A percentile compares a stretch with the other conserved stretches of the same genome.
Evolutionary conservation across 108 stramenopile genomes (phyloP).

Genomic region (Nitzschia sp.): DNA sequence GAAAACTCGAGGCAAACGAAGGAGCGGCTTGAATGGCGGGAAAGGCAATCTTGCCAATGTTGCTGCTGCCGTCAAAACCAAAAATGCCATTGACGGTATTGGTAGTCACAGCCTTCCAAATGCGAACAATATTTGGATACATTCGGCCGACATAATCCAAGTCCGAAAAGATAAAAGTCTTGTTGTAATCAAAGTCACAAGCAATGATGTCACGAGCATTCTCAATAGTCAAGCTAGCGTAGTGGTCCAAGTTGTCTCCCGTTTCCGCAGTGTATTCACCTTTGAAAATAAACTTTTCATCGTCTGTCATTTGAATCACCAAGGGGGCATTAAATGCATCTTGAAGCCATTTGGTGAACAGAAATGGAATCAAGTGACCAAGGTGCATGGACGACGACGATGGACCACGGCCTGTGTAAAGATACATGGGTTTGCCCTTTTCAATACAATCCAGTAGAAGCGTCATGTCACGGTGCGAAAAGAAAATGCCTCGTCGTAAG

Average conservation of each 20-base stretch:
- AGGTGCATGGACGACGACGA: slow-evolving; percentile 94
- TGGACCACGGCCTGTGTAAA: slow-evolving; percentile 99
- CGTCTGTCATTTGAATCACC: slow-evolving; percentile 99
- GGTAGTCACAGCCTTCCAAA: slow-evolving; percentile 96
- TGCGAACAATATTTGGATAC: slow-evolving; percentile 97
- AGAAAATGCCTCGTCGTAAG: slow-evolving; percentile 96
- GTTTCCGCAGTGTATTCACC: slow-evolving; percentile 76
- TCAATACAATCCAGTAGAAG: slow-evolving; percentile 80
- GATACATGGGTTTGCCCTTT: slow-evolving; percentile 78
- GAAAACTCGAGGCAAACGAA: slow-evolving; percentile 93
- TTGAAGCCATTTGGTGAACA: slow-evolving; percentile 97
- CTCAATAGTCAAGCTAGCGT: slow-evolving; percentile 88
- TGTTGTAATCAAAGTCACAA: slow-evolving; percentile 93
- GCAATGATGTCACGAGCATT: slow-evolving; percentile 99
- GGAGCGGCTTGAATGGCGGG: slow-evolving; percentile 97
- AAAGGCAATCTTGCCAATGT: slow-evolving; percentile 95
- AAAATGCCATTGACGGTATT: slow-evolving; percentile 95
- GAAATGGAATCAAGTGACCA: slow-evolving; percentile 97
- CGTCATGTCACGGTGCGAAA: slow-evolving; percentile 95
- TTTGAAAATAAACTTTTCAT: slow-evolving; percentile 99
- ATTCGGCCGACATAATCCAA: slow-evolving; percentile 96
- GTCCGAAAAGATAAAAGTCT: slow-evolving; percentile 92
- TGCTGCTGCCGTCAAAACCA: slow-evolving; percentile 89
- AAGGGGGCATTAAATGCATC: slow-evolving; percentile 95
- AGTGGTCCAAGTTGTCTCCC: slow-evolving; percentile 90